phyloP scores from a whole-genome alignment of 345 rosid genomes.

The Trapa incisa region DNA sequence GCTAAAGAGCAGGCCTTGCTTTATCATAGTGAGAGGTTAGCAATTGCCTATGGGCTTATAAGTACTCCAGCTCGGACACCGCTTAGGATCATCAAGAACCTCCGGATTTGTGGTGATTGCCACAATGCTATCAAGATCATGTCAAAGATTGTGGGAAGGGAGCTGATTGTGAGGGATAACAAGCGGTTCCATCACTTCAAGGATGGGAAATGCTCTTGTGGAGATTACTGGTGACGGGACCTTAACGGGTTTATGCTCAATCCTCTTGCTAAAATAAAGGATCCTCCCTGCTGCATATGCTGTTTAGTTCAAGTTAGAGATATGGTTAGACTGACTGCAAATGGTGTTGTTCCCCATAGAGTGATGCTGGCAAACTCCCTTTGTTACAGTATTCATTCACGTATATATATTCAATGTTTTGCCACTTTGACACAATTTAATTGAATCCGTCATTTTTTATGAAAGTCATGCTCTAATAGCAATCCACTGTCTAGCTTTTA shows the following conservation, averaged over 20 bases:
- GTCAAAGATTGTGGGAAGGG: slow-evolving; percentile 44
- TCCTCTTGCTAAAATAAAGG: slow-evolving; percentile 4
- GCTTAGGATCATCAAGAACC: slow-evolving; percentile 38
- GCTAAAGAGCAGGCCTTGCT: slow-evolving; percentile 41
- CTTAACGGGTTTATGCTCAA: neutral
- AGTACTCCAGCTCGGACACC: slow-evolving; percentile 38
- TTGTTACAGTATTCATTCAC: too few relatives aligned
- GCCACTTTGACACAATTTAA: too few relatives aligned
- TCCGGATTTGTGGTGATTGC: slow-evolving; percentile 35
- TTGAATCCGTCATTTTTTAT: neutral
- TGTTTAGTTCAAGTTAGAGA: neutral
- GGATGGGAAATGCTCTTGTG: slow-evolving; percentile 36
- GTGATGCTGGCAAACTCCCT: too few relatives aligned
- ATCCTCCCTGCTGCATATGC: neutral
- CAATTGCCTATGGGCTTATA: slow-evolving; percentile 38
- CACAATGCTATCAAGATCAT: slow-evolving; percentile 42
- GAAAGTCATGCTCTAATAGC: too few relatives aligned
- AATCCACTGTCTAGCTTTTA: too few relatives aligned
- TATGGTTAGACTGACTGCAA: too few relatives aligned
- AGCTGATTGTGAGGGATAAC: slow-evolving; percentile 39
- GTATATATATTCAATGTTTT: neutral
- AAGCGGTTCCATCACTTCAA: slow-evolving; percentile 42
- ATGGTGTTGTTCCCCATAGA: too few relatives aligned
- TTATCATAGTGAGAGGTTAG: slow-evolving; percentile 39
- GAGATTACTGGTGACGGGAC: slow-evolving; percentile 35